These are phyloP conservation scores for Mayamaea pseudoterrestris DNA, from an alignment of 108 stramenopile genomes.

Conservation along the genomic window DNA sequence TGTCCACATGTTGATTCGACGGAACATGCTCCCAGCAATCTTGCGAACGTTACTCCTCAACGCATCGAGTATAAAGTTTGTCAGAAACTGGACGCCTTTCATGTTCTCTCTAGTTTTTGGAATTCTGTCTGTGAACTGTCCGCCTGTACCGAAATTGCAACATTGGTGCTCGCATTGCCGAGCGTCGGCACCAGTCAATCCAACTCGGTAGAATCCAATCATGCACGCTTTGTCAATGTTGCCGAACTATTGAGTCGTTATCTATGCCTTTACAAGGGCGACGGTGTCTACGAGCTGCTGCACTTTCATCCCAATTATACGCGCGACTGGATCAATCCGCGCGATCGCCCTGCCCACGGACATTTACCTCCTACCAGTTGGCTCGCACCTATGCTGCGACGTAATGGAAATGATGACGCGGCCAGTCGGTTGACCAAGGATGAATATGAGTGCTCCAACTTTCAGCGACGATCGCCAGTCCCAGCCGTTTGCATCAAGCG, in stretches of 20 bases:
- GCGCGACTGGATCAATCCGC: conserved; percentile 27
- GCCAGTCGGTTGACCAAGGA: conserved; percentile 39
- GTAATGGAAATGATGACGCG: conserved; percentile 27
- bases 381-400: conserved; percentile 46
- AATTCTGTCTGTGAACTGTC: conserved; percentile 61
- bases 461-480: conserved; percentile 55
- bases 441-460: conserved; percentile 35
- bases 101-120: conserved; percentile 62
- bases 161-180: too few relatives aligned
- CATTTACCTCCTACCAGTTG: conserved; percentile 55
- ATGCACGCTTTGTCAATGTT: conserved; percentile 48
- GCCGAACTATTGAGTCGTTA: conserved; percentile 46
- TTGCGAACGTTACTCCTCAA: conserved; percentile 21
- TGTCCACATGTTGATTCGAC: too few relatives aligned
- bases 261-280: conserved; percentile 40
- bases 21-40: too few relatives aligned
- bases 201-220: too few relatives aligned
- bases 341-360: conserved; percentile 35
- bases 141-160: conserved; percentile 25
- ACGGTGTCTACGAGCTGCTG: conserved; percentile 42
- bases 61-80: conserved; percentile 44
- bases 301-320: conserved; percentile 63
- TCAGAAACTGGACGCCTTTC: conserved; percentile 21
- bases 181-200: too few relatives aligned
- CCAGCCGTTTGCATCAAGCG: conserved; percentile 52